These are phyloP conservation scores for Thielaviopsis ethacetica DNA, from an alignment of 2,329 filamentous ascomycete genomes.

Conservation along the genomic window DNA sequence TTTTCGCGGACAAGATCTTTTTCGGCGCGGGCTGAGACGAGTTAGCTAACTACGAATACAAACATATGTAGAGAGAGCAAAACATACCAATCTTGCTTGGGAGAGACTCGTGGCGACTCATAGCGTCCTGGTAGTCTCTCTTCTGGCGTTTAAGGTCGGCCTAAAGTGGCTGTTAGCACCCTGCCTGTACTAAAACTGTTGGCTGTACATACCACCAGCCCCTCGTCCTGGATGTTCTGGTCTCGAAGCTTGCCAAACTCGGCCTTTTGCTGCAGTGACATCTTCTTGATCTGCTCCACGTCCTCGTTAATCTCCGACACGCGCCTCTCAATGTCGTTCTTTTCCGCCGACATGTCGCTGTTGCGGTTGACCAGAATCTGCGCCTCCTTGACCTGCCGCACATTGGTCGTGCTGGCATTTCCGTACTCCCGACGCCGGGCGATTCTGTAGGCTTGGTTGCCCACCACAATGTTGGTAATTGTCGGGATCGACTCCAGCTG, in stretches of 20 bases:
- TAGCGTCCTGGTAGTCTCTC: conserved; percentile 46
- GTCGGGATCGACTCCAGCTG: conserved; percentile 38
- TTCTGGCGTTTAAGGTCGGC: conserved; percentile 43
- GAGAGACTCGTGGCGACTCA: conserved; percentile 47
- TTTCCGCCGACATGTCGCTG: conserved; percentile 52
- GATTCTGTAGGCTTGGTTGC: conserved; percentile 45
- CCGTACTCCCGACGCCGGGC: conserved; percentile 68
- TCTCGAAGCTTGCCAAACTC: conserved; percentile 27
- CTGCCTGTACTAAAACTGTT: neutral
- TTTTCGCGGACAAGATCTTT: neutral
- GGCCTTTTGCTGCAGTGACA: conserved; percentile 20
- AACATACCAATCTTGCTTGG: conserved; percentile 51
- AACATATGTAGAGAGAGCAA: neutral
- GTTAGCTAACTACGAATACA: neutral
- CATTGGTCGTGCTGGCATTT: conserved; percentile 51
- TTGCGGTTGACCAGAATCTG: conserved; percentile 64
- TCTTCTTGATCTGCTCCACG: conserved; percentile 19
- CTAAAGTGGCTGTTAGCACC: conserved; percentile 21
- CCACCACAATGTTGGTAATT: conserved; percentile 55
- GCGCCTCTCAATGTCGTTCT: conserved; percentile 40
- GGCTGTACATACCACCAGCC: neutral
- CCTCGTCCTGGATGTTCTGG: conserved; percentile 21
- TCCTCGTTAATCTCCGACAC: conserved; percentile 27
- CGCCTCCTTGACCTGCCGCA: conserved; percentile 39
- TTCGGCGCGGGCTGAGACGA: neutral